Base-by-base conservation (phyloP, 345 rosid genomes). In the Viola odorata region DNA sequence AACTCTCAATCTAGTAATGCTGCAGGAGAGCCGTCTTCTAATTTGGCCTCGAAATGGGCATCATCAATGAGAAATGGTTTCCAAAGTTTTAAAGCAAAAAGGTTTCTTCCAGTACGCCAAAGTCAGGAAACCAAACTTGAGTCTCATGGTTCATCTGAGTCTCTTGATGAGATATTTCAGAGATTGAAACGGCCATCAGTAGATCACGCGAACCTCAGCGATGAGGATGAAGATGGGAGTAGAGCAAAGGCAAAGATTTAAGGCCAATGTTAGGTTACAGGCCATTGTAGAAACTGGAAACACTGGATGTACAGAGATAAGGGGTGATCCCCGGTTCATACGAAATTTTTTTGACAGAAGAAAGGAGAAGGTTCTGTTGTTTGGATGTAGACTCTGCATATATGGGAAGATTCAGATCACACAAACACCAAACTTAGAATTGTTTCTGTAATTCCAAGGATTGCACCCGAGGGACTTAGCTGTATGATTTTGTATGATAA, bases 161-260 rank as follows among this genome's bases (percentile, higher is more conserved):
- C 89, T 13, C 81, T 88, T 0, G 96, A 91, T 39, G 91, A 85
- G 69, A 95, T 91, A 75, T 95, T 91, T 68, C 96, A 88, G 72
- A 88, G 91, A 74, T 64, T 95, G 78, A 91, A 84, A 78, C 83
- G 80, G 16, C 89, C 88, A 10, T 76, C 91, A 13, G 17, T 51
- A 40, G 88, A 77, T 39, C 85, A 50, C 8, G 71, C 63, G 12
- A 63, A 37, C 63, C 68, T 70, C 42, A 78, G 70, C 7, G 77
- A 82, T 7, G 78, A 74, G 38, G 83, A 78, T 50, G 76, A 72
- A 3, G 58, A 73, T 23, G 67, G 41, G 55, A 61, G 63, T 17
- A 51, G 61, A 16, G 54, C 3, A 64, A 62, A 40, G 12, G 61
- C 50, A 72, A 65, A n/a, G n/a, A 23, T n/a, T 59, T 74, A 5